Conservation (phyloP, 805 yeast species). For the Wickerhamiella parazyma region DNA sequence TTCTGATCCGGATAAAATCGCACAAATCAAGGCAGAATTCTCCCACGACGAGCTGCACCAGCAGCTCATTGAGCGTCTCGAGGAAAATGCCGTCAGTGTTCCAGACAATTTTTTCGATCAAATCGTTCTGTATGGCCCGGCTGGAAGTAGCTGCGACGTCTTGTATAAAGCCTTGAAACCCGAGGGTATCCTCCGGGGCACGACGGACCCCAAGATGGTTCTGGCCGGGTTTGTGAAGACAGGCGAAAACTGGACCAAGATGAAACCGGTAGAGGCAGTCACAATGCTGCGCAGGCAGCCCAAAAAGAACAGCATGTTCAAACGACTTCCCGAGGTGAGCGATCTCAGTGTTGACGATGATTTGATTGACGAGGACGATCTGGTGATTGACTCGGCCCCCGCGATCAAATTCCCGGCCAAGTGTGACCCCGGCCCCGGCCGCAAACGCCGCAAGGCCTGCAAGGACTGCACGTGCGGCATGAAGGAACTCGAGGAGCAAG, state of each 20-base stretch:
- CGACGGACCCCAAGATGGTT: constrained; percentile 26
- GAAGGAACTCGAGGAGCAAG: constrained; percentile 59
- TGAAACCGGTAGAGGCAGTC: constrained; percentile 5
- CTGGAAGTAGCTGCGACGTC: constrained; percentile 19
- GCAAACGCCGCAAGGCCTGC: constrained; percentile 80
- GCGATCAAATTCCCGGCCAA: constrained; percentile 44
- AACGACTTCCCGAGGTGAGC: constrained; percentile 9
- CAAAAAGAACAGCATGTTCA: constrained; percentile 1
- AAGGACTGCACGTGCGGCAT: constrained; percentile 97
- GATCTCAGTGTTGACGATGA: constrained; percentile 30
- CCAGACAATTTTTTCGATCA: constrained; percentile 19
- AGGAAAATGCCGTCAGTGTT: constrained; percentile 23
- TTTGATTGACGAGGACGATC: constrained; percentile 44
- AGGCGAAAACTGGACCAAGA: constrained; percentile 16
- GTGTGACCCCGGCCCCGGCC: constrained; percentile 36
- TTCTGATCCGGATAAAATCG: constrained; percentile 15
- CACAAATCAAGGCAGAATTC: constrained; percentile 11
- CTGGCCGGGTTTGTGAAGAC: constrained; percentile 25
- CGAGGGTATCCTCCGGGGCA: constrained; percentile 25
- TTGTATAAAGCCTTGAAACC: constrained; percentile 22
- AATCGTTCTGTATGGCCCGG: constrained; percentile 22
- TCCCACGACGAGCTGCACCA: constrained; percentile 15
- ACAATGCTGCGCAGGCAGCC: neutral
- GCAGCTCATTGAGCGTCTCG: constrained; percentile 30
- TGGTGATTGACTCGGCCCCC: constrained; percentile 29